Evolutionary conservation across 2,329 filamentous ascomycete genomes (phyloP).

Genomic region (Sphaerulina musiva): DNA sequence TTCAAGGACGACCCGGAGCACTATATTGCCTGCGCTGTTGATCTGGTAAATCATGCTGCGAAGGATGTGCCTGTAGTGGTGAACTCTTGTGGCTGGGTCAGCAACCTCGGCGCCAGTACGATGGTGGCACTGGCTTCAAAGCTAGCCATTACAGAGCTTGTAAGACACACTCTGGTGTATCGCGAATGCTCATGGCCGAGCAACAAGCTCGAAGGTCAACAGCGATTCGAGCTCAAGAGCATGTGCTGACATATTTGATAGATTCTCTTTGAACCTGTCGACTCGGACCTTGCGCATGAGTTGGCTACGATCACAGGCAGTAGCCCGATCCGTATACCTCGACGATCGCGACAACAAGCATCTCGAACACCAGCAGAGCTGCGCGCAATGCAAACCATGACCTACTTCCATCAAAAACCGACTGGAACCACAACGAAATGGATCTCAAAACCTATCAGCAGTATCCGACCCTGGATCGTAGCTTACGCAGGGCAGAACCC

Average conservation of each 20-base stretch:
- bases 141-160: conserved; percentile 53
- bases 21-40: conserved; percentile 57
- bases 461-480: conserved; percentile 55
- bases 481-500: conserved; percentile 47
- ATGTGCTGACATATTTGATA: background rate
- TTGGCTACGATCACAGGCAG: conserved; percentile 6
- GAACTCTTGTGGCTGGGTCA: conserved; percentile 69
- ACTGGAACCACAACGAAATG: conserved; percentile 35
- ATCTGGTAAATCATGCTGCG: conserved; percentile 54
- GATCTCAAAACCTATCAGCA: conserved; percentile 51
- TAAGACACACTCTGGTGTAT: conserved; percentile 37
- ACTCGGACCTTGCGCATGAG: conserved; percentile 42
- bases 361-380: conserved; percentile 59
- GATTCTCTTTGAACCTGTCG: conserved; percentile 59
- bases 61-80: conserved; percentile 55
- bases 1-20: conserved; percentile 61
- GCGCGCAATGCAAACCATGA: conserved; percentile 69
- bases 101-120: conserved; percentile 62
- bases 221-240: background rate
- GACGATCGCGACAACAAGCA: conserved; percentile 51
- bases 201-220: background rate
- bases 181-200: no score
- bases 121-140: conserved; percentile 52
- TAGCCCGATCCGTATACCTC: conserved; percentile 50
- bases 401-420: conserved; percentile 59